Evolutionary conservation across 257 asterid species (phyloP), one percentile per base, ranked within the genome.

Genomic region (Penstemon eatonii): DNA sequence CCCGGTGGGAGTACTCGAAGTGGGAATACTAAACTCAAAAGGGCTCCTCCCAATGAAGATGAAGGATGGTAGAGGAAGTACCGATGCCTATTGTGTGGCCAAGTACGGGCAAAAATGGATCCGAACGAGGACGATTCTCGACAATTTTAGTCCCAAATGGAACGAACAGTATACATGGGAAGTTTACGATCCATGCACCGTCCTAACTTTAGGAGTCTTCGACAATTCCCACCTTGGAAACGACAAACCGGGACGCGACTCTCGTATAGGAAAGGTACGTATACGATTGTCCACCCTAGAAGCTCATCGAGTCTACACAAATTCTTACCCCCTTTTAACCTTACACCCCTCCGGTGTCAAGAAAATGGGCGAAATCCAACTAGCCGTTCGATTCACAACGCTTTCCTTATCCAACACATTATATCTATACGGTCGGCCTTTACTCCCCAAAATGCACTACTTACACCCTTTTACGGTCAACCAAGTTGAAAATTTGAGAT

Each of bases 81-180:
- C 80, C 2, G 70, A 76, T 38, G 76, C 80, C 1, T 76, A 70
- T 18, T 76, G 80, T 13, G 80, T 76, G 11, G 76, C 80, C 2
- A 76, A 70, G 13, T 76, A 70, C 13, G 80, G 80, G 4, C 76
- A 70, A 33, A 76, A 76, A 37, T 76, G 80, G 80, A 65, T 76
- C 13, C 71, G 80, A 45, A 76, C 76, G 11, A 49, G 76, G 44
- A 76, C 80, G 0, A 63, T 70, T 25, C 46, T 71, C 3, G 76
- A 70, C 46, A 76, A 46, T 18, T 65, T 70, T 7, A 45, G 56
- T 33, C 80, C 80, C 46, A 65, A 56, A 50, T 76, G 80, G 80
- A 76, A 76, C 11, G 80, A 76, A n/a, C 80, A 76, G 12, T 65
- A 76, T 70, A 70, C 80, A 0, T 76, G 76, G 80, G 76, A 76